These are phyloP conservation scores for Colletotrichum sp. DNA, from an alignment of 2,329 filamentous ascomycete genomes.

Conservation along the genomic window DNA sequence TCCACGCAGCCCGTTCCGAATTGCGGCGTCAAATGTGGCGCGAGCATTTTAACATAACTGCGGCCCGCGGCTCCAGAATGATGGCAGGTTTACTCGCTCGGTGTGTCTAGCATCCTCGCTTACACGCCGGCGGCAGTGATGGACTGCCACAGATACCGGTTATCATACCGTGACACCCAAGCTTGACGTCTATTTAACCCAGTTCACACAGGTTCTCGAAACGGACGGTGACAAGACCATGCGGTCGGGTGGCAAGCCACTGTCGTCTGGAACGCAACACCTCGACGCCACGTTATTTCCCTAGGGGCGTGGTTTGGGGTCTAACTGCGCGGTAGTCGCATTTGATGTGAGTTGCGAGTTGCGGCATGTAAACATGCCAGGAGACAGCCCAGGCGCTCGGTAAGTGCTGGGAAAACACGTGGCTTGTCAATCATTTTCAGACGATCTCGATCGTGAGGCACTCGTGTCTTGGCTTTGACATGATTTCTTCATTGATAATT, in stretches of 20 bases:
- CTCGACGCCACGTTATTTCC: not conserved
- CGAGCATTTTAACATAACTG: not conserved
- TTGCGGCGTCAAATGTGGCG: not conserved
- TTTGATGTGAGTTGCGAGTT: not conserved
- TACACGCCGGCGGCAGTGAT: not conserved
- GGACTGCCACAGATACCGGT: not conserved
- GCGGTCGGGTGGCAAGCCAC: not conserved
- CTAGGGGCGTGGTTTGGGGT: rapidly evolving
- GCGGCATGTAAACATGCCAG: not conserved
- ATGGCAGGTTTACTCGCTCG: not conserved
- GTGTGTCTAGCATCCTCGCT: not conserved
- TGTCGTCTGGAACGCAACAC: not conserved
- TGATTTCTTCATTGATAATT: not conserved
- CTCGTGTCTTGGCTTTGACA: not conserved
- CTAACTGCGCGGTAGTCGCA: not conserved
- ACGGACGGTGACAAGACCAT: not conserved
- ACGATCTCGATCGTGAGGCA: not conserved
- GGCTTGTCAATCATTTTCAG: not conserved
- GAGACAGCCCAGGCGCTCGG: not conserved
- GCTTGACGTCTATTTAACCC: not conserved
- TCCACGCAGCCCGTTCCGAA: not conserved
- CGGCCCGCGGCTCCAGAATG: not conserved
- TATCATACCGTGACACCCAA: not conserved
- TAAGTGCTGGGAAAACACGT: not conserved
- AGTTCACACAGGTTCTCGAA: not conserved